Conservation (phyloP, 106 monocot genomes). For the Cymbidium sinense region DNA sequence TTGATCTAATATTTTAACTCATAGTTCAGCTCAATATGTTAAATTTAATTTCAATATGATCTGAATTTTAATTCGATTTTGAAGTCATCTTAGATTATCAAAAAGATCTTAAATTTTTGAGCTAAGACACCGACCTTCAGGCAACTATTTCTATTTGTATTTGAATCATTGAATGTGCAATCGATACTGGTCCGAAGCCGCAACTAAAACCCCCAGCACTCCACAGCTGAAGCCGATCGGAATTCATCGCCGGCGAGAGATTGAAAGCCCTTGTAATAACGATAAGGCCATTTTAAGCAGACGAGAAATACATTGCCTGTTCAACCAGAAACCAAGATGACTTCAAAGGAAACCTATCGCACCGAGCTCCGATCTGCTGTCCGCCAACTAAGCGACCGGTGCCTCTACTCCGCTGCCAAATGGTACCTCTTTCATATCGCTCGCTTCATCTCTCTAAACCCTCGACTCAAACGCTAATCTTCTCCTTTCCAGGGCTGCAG, state of each 20-base stretch:
- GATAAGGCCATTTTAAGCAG: background rate
- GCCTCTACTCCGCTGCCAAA: constrained; percentile 88
- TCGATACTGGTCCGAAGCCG: too few species aligned
- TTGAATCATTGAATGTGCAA: too few species aligned
- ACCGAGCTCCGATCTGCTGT: constrained; percentile 77
- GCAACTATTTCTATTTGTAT: too few species aligned
- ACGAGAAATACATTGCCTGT: background rate
- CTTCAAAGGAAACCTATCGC: constrained; percentile 52
- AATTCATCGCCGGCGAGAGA: background rate
- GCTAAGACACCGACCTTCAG: too few species aligned
- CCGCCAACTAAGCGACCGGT: constrained; percentile 78
- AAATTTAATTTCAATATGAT: too few species aligned
- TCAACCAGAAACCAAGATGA: constrained; percentile 22
- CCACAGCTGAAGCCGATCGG: background rate
- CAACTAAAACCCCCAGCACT: too few species aligned
- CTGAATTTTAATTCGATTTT: too few species aligned
- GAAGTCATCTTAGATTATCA: too few species aligned
- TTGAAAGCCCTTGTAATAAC: background rate
- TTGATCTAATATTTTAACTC: too few species aligned
- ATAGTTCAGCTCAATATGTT: too few species aligned
- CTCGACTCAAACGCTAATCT: background rate
- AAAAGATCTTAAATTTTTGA: too few species aligned
- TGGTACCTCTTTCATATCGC: constrained; percentile 30
- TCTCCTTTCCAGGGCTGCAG: constrained; percentile 56
- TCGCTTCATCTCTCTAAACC: background rate